phyloP scores from a whole-genome alignment of 768 basidiomycete genomes.

The Hemileccinum rubropunctum region DNA sequence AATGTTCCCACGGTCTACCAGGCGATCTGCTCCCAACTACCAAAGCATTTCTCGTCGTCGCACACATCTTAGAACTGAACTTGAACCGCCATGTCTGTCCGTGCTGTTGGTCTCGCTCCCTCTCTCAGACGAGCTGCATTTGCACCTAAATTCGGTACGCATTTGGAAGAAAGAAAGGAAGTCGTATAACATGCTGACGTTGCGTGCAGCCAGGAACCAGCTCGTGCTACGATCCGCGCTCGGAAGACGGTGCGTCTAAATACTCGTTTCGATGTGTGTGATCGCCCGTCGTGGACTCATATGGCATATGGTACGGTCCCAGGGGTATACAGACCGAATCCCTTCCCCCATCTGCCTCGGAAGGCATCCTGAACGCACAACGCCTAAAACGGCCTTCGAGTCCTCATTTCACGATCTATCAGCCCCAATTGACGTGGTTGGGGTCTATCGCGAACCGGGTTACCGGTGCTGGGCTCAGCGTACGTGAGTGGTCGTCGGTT shows the following conservation, averaged over 20 bases:
- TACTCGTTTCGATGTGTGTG: not conserved
- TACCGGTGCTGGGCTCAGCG: conserved; percentile 80
- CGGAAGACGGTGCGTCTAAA: conserved; percentile 38
- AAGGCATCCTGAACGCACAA: conserved; percentile 80
- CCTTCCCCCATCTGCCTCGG: conserved; percentile 52
- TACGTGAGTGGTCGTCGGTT: conserved; percentile 53
- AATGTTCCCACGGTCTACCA: conserved; percentile 21
- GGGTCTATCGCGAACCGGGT: conserved; percentile 82
- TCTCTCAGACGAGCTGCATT: conserved; percentile 53
- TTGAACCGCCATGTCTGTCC: conserved; percentile 37
- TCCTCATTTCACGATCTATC: conserved; percentile 97
- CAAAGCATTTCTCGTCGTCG: not conserved
- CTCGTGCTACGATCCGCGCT: conserved; percentile 29
- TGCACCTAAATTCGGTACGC: conserved; percentile 29
- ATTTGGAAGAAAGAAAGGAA: too few species aligned
- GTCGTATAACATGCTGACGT: not conserved
- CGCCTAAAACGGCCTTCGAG: conserved; percentile 85
- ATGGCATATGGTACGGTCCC: too few species aligned
- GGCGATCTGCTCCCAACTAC: too few species aligned
- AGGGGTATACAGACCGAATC: conserved; percentile 67
- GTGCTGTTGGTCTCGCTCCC: conserved; percentile 57
- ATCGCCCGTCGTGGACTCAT: too few species aligned
- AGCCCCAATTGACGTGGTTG: conserved; percentile 90
- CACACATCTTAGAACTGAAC: conserved; percentile 4
- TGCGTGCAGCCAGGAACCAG: conserved; percentile 41